Percentiles rank a stretch among this genome's conserved stretches.
Conservation (phyloP, 75 land plant genomes). For the Larix kaempferi region DNA sequence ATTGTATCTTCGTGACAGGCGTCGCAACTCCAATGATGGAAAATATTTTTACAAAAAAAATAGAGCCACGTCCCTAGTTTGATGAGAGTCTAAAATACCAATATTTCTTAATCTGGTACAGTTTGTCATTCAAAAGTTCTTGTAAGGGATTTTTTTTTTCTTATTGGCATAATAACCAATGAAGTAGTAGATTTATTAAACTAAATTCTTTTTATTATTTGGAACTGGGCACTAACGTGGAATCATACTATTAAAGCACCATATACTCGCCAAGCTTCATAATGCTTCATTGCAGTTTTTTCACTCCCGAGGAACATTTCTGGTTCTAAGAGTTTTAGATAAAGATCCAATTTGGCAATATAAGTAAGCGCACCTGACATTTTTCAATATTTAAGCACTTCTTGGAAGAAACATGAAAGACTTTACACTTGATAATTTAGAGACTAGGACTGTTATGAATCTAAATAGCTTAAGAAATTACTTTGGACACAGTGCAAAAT, state of each 20-base stretch:
- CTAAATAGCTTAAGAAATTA: too few species aligned
- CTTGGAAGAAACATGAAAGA: conserved; percentile 7
- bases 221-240: neutral
- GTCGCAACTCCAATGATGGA: too few species aligned
- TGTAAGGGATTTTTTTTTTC: neutral
- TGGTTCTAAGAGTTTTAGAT: conserved; percentile 69
- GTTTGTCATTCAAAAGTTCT: neutral
- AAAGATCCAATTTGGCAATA: conserved; percentile 86
- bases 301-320: conserved; percentile 85
- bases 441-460: too few species aligned
- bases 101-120: neutral
- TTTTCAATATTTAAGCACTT: neutral
- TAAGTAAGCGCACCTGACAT: conserved; percentile 65
- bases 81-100: neutral
- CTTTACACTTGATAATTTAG: neutral
- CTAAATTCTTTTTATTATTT: neutral
- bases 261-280: conserved; percentile 91
- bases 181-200: neutral
- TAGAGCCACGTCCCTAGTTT: too few species aligned
- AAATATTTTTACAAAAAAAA: too few species aligned
- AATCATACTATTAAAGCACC: conserved; percentile 79
- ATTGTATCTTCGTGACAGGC: too few species aligned
- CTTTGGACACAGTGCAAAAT: too few species aligned
- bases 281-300: conserved; percentile 73
- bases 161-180: neutral